Conservation (phyloP, 352 stramenopile genomes). For the Globisporangium echinulatum region DNA sequence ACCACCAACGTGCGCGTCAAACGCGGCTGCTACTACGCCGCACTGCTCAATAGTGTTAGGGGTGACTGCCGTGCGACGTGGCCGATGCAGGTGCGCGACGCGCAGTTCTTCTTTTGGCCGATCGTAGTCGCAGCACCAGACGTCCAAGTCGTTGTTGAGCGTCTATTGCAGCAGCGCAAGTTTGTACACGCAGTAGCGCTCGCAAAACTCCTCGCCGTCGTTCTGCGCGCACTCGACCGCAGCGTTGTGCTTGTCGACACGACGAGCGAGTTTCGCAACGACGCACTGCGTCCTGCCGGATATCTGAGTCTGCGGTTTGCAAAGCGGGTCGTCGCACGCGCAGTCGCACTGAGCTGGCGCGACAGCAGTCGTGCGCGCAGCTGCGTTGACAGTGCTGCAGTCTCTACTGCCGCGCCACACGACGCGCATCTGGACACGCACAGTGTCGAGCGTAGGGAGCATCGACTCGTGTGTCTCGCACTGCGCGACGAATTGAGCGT, state of each 20-base stretch:
- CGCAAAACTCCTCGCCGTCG: slow-evolving; percentile 26
- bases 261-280: not conserved
- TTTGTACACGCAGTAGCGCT: slow-evolving; percentile 31
- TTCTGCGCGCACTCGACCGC: slow-evolving; percentile 21
- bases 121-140: slow-evolving; percentile 30
- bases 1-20: slow-evolving; percentile 32
- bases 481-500: slow-evolving; percentile 26
- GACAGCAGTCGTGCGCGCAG: not conserved
- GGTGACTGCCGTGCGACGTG: too few relatives aligned
- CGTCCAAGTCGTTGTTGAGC: slow-evolving; percentile 35
- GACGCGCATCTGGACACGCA: slow-evolving; percentile 4
- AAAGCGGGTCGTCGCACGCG: slow-evolving; percentile 18
- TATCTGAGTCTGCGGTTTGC: slow-evolving; percentile 15
- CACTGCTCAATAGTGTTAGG: not conserved
- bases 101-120: slow-evolving; percentile 36
- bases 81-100: not conserved
- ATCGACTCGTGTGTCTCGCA: slow-evolving; percentile 28
- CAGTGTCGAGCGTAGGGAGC: slow-evolving; percentile 31
- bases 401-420: slow-evolving; percentile 1
- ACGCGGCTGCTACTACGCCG: slow-evolving; percentile 36
- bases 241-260: slow-evolving; percentile 17
- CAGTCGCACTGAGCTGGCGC: slow-evolving; percentile 16
- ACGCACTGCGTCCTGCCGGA: not conserved
- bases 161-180: slow-evolving; percentile 23
- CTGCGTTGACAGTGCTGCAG: not conserved